Evolutionary conservation across 2,329 filamentous ascomycete genomes (phyloP), one percentile per base, ranked within the genome.

Genomic region (Trichothecium sympodiale): DNA sequence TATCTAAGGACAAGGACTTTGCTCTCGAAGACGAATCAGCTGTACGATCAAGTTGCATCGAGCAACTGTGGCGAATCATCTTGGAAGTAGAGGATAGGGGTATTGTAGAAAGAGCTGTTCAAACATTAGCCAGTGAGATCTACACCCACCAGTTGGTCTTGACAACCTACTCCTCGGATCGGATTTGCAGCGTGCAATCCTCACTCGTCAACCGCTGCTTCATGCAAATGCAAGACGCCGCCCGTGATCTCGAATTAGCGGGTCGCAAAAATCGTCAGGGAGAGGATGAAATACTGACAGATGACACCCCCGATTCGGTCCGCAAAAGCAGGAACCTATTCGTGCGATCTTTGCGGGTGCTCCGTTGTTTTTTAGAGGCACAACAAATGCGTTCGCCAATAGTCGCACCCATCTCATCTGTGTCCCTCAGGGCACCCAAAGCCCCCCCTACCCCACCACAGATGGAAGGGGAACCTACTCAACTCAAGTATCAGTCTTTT

Each of bases 11-110:
- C 5, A 50, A 53, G 17, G 62, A 62, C 16, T 61, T 69, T 33
- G 50, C 66, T 15, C 56, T 76, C 16, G 67, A 73, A 37, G 68
- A 73, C 31, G 61, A 67, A 7, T 59, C 65, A n/a, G 58, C 65
- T 9, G 51, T 74, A 18, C 61, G 69, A 44, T 69, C 64, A 41
- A 71, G 56, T 43, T 73, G 61, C 17, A 64, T 72, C 30, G 82
- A 91, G 46, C 71, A 87, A 38, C 62, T 94, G n/a, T 94, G 88
- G 88, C 74, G 77, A 17, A 74, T 94, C 46, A 76, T 89, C 25
- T 61, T 94, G 36, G 78, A 73, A 13, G 77, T 83, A 2, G 74
- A 77, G 5, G 64, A 72, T 27, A 62, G 70, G 27, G 71, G 67
- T 1, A 77, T 93, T 33, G 83, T 84, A 44, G 67, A 70, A 15